These are phyloP conservation scores for Paracamarosporium sp. DNA, from an alignment of 2,329 filamentous ascomycete species.

Conservation along the genomic window DNA sequence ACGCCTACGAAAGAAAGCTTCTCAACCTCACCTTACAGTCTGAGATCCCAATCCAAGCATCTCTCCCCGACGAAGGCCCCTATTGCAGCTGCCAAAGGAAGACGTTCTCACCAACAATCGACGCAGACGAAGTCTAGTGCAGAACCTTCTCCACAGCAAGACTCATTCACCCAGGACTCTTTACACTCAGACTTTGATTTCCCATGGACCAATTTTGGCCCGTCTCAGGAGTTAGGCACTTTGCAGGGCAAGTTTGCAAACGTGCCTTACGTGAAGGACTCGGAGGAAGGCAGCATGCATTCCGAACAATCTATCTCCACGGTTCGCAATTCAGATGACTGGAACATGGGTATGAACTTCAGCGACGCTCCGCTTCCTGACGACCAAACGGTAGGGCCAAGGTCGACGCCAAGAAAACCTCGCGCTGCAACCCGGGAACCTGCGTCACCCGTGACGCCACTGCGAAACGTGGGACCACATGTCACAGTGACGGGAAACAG, in stretches of 20 bases:
- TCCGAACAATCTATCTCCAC: slow-evolving; percentile 39
- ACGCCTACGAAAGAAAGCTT: slow-evolving; percentile 25
- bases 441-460: slow-evolving; percentile 9
- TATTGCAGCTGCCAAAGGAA: neutral
- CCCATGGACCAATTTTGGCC: slow-evolving; percentile 22
- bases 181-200: slow-evolving; percentile 18
- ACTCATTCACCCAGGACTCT: slow-evolving; percentile 13
- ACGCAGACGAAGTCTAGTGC: slow-evolving; percentile 9
- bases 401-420: slow-evolving; percentile 4
- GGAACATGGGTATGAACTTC: slow-evolving; percentile 5
- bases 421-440: slow-evolving; percentile 5
- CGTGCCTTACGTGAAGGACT: slow-evolving; percentile 36
- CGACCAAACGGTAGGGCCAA: neutral
- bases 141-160: slow-evolving; percentile 1
- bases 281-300: slow-evolving; percentile 36
- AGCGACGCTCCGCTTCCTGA: slow-evolving; percentile 18
- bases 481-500: slow-evolving; percentile 2
- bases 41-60: slow-evolving; percentile 36
- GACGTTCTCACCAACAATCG: slow-evolving; percentile 20
- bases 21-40: slow-evolving; percentile 33
- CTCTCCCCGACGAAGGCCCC: slow-evolving; percentile 24
- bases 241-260: slow-evolving; percentile 32
- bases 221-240: slow-evolving; percentile 31
- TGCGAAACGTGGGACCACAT: slow-evolving; percentile 7
- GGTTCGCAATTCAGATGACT: slow-evolving; percentile 28